These are phyloP conservation scores for Phytopythium cucurbitacearum DNA, from an alignment of 352 stramenopile species.

Conservation along the genomic window DNA sequence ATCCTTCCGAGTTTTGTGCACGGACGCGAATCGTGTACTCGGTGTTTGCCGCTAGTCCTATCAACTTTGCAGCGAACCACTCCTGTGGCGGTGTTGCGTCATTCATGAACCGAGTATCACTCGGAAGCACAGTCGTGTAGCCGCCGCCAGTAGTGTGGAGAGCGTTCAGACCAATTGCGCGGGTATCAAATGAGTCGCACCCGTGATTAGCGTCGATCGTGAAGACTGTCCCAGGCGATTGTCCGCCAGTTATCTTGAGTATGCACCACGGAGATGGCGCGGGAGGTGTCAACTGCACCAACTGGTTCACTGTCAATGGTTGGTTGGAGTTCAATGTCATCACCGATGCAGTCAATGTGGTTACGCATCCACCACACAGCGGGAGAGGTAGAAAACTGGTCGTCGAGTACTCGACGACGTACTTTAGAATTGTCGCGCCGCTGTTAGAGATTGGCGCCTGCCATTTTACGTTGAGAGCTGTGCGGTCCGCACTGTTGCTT, in stretches of 20 bases:
- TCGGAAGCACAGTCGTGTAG: conserved; percentile 26
- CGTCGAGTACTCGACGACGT: conserved; percentile 85
- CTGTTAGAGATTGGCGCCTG: conserved; percentile 52
- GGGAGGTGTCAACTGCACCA: conserved; percentile 40
- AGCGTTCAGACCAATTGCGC: conserved; percentile 27
- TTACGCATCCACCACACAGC: conserved; percentile 51
- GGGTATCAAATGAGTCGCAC: conserved; percentile 52
- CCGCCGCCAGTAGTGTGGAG: conserved; percentile 45
- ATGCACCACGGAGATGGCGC: conserved; percentile 38
- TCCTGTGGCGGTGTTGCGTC: conserved; percentile 3
- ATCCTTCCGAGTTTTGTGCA: conserved; percentile 82
- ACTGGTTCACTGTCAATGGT: conserved; percentile 22
- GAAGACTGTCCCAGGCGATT: not conserved
- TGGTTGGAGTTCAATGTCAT: conserved; percentile 33
- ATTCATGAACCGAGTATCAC: not conserved
- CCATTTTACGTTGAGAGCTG: conserved; percentile 87
- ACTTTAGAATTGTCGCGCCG: conserved; percentile 60
- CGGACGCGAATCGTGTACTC: conserved; percentile 82
- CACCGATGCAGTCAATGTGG: conserved; percentile 21
- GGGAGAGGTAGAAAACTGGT: conserved; percentile 32
- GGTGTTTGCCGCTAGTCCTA: conserved; percentile 34
- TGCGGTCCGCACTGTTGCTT: conserved; percentile 71
- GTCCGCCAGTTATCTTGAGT: conserved; percentile 7
- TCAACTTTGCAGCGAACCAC: conserved; percentile 24
- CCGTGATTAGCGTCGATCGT: conserved; percentile 39